Base-by-base conservation (phyloP, 1,284 basidiomycete species). In the Vanrija pseudolonga region DNA sequence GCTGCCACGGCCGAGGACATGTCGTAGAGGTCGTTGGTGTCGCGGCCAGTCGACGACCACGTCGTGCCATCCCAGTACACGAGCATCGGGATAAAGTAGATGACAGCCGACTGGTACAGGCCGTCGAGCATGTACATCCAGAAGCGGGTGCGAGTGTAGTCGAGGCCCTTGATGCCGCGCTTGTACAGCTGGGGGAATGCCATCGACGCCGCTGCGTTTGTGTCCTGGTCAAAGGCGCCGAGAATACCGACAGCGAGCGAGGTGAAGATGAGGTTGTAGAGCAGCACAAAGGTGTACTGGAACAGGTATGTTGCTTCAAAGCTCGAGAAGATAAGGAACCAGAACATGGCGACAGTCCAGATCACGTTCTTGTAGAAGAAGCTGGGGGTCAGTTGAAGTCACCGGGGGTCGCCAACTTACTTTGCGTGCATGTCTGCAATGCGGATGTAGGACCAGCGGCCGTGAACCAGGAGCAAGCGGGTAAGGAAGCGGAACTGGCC, bases 401-500 rank as follows among this genome's bases (percentile, higher is more conserved):
- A 3, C 15, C 19, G 9, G 3, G 3, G 14, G 2, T n/a, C n/a
- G 8, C 1, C 5, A 3, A 67, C 72, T 64, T 47, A 74, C 72
- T 93, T 95, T 61, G 88, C 88, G 68, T 94, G 90, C 91, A 94
- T 91, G 68, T 96, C 91, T n/a, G 94, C 92, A 41, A 98, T 83
- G 43, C 94, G 88, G 65, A 93, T 87, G 76, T 98, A 97, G 36
- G 90, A 94, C 93, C 94, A 95, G 40, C 92, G 85, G 6, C 94
- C 94, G 68, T 98, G 94, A 4, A 97, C 95, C 55, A 98, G 82
- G 17, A 98, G 80, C 40, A 98, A 78, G 71, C 93, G 90, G 1
- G 92, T 95, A 56, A 98, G 76, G 80, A 88, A 98, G 51, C 94
- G 81, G 80, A 98, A 98, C 71, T 98, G 95, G 2, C 92, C 94